These are phyloP conservation scores for Exophiala lecanii-corni DNA, from an alignment of 2,329 filamentous ascomycete genomes.

Conservation along the genomic window DNA sequence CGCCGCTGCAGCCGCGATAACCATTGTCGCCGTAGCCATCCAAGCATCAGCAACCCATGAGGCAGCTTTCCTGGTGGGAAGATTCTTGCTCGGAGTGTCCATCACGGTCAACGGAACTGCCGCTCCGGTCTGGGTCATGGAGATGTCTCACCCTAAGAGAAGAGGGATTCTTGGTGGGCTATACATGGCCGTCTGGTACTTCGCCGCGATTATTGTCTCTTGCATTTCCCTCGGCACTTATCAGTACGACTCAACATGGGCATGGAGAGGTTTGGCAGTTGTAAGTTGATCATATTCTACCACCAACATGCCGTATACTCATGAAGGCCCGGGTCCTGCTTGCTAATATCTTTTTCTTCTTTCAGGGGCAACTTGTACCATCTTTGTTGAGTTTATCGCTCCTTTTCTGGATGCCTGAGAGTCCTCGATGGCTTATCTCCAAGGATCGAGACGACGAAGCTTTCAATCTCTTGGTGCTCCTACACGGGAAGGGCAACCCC, in stretches of 20 bases:
- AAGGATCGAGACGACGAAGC: slow-evolving; percentile 41
- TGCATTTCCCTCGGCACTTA: no score
- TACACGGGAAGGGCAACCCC: slow-evolving; percentile 42
- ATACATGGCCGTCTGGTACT: slow-evolving; percentile 7
- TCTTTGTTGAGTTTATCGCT: not conserved
- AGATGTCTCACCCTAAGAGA: no score
- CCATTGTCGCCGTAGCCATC: no score
- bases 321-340: no score
- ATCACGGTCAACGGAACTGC: no score
- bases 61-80: no score
- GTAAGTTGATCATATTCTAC: slow-evolving; percentile 48
- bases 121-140: no score
- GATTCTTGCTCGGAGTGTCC: no score
- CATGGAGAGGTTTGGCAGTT: slow-evolving; percentile 51
- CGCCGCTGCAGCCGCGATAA: no score
- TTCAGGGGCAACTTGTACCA: slow-evolving; percentile 6
- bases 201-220: no score
- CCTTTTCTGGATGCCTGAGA: slow-evolving; percentile 54
- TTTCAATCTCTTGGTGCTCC: slow-evolving; percentile 38
- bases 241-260: slow-evolving; percentile 35
- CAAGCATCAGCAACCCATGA: no score
- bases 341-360: not conserved
- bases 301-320: slow-evolving; percentile 41
- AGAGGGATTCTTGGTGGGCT: no score
- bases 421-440: slow-evolving; percentile 54